Evolutionary conservation across 2,329 filamentous ascomycete genomes (phyloP), one percentile per base, ranked within the genome.

Genomic region (Chaetothyriales sp.): DNA sequence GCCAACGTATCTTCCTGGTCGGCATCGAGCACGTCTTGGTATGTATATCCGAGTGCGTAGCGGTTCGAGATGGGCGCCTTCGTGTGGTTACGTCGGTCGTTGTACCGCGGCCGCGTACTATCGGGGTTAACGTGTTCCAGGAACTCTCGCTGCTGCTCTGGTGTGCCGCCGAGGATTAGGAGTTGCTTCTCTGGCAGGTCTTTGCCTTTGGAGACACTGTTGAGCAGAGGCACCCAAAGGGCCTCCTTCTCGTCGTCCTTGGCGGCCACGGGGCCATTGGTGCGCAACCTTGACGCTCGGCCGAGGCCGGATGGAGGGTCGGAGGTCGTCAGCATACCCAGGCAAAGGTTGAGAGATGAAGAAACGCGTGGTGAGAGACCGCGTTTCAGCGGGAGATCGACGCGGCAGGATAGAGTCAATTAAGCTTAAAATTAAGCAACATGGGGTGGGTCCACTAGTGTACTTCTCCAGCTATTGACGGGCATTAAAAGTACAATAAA

Each of bases 1-100:
- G 89, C 89, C 60, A 95, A 77, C 22, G 84, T 90, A 70, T 95
- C 89, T 90, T 95, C 90, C 66, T 94, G 88, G 64, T 95, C 89
- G 51, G 86, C 84, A 67, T 95, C 89, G 39, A 95, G 75, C 39
- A 95, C 87, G 68, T 95, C 87, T 65, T 93, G 87, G 69, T 95
- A 95, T 49, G 89, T 95, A 66, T 95, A 95, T 48, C 89, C 89
- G 53, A 95, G 71, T 9, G 89, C 89, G 67, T 94, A 95, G 64
- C 84, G 84, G 64, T 95, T 95, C 50, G 89, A 89, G 62, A 95
- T 78, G 19, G 87, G 86, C 1, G 86, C 83, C 54, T 77, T 76
- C 65, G 78, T 81, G 59, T 66, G 62, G 60, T 66, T 68, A 51
- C 66, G 65, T 61, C 73, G 71, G 50, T 70, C 68, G 50, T 80